These are phyloP conservation scores for Boletus eberwhitei DNA, from an alignment of 768 basidiomycete genomes.

Conservation along the genomic window DNA sequence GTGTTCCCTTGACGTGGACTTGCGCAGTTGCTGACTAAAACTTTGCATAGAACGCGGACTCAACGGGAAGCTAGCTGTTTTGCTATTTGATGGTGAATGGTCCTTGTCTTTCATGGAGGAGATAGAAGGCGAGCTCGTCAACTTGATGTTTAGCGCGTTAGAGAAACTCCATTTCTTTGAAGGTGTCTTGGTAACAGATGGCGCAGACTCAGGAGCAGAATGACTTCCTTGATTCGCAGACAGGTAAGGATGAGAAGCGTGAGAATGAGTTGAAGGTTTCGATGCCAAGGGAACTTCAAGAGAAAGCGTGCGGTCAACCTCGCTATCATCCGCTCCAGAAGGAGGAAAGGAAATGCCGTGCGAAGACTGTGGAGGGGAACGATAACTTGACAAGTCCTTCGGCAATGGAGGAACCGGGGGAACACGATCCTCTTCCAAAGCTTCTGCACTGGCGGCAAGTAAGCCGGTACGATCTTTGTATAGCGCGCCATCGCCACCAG, in stretches of 20 bases:
- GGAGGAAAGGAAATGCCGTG: constrained; percentile 51
- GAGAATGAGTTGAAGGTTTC: constrained; percentile 25
- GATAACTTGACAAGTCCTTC: constrained; percentile 80
- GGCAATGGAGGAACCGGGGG: constrained; percentile 93
- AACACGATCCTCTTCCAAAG: constrained; percentile 61
- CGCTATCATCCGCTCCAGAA: constrained; percentile 42
- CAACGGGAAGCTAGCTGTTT: constrained; percentile 55
- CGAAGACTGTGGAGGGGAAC: constrained; percentile 63
- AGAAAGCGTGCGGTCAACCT: constrained; percentile 46
- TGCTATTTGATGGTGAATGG: constrained; percentile 28
- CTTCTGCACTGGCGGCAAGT: constrained; percentile 57
- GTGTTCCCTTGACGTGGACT: constrained; percentile 67
- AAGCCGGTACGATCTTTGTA: constrained; percentile 68
- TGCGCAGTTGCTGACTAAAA: constrained; percentile 65
- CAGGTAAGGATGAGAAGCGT: constrained; percentile 38
- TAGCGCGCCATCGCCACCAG: constrained; percentile 54
- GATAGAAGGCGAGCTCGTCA: constrained; percentile 63
- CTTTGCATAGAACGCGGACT: constrained; percentile 63
- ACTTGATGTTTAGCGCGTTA: constrained; percentile 74
- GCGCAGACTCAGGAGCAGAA: constrained; percentile 40
- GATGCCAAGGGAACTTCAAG: constrained; percentile 46
- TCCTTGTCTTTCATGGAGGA: constrained; percentile 50
- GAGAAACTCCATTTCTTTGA: constrained; percentile 98
- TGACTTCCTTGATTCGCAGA: constrained; percentile 36
- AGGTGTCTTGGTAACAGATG: constrained; percentile 65